Conservation (phyloP, 345 rosid species). For the Eucalyptus urophylla region DNA sequence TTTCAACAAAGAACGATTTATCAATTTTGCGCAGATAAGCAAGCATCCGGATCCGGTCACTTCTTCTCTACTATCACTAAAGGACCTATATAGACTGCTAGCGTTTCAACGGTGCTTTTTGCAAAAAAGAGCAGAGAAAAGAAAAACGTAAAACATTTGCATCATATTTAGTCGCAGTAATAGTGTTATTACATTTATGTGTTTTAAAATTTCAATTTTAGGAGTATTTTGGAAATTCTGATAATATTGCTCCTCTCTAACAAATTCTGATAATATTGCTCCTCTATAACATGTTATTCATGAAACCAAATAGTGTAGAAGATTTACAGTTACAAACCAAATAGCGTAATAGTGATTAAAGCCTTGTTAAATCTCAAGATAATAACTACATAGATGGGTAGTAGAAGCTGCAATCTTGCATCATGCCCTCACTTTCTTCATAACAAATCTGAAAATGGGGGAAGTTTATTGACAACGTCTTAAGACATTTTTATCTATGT, state of each 20-base stretch:
- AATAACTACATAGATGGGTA: neutral
- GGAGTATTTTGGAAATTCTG: neutral
- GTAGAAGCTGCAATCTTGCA: neutral
- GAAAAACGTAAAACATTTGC: no score
- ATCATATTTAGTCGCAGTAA: neutral
- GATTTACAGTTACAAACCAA: neutral
- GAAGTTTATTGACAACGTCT: neutral
- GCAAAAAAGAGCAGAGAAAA: neutral
- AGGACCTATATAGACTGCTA: neutral
- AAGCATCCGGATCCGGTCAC: neutral
- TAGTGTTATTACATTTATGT: no score
- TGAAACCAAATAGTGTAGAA: no score
- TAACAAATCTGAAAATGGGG: neutral
- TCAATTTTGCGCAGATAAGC: neutral
- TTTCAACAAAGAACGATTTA: no score
- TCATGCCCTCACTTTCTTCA: neutral
- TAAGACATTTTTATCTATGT: no score
- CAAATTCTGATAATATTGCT: no score
- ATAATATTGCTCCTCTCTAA: no score
- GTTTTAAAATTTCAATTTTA: no score
- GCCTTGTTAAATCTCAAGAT: no score
- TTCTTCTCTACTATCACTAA: neutral
- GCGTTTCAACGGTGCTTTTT: neutral
- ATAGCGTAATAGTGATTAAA: neutral
- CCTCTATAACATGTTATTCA: no score